A percentile compares a stretch with the other conserved stretches of the same genome.
Conservation (phyloP, 768 basidiomycete species). For the Suillus placidus region DNA sequence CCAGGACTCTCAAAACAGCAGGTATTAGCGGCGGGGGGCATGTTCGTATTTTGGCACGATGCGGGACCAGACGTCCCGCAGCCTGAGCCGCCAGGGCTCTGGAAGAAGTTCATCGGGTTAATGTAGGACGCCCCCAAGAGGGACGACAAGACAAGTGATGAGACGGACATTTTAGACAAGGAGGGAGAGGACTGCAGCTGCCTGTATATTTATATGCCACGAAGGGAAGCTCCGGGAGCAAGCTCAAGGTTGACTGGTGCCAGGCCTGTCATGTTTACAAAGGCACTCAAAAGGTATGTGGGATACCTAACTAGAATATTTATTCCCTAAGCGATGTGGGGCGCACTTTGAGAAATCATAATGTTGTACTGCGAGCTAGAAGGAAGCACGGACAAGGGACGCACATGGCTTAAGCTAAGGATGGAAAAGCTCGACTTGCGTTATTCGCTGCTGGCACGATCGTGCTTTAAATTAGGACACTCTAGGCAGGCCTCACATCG, state of each 20-base stretch:
- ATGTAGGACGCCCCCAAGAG: slow-evolving; percentile 25
- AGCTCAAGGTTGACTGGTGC: background rate
- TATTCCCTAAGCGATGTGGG: background rate
- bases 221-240: background rate
- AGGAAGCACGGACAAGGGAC: background rate
- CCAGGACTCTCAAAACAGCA: slow-evolving; percentile 74
- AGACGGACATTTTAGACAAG: background rate
- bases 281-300: background rate
- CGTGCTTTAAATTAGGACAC: background rate
- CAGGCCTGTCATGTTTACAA: background rate
- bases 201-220: background rate
- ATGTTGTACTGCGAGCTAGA: background rate
- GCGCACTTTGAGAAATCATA: background rate
- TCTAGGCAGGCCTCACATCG: background rate
- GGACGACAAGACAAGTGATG: slow-evolving; percentile 24
- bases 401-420: background rate
- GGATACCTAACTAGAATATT: background rate
- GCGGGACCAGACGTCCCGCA: slow-evolving; percentile 51
- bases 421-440: background rate
- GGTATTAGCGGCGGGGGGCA: slow-evolving; percentile 44
- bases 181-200: background rate
- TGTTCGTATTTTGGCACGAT: slow-evolving; percentile 54
- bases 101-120: slow-evolving; percentile 33
- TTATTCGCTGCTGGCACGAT: background rate
- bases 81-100: slow-evolving; percentile 44